Evolutionary conservation across 495 filamentous ascomycete genomes (phyloP).

Genomic region (Chaetomidium leptoderma): DNA sequence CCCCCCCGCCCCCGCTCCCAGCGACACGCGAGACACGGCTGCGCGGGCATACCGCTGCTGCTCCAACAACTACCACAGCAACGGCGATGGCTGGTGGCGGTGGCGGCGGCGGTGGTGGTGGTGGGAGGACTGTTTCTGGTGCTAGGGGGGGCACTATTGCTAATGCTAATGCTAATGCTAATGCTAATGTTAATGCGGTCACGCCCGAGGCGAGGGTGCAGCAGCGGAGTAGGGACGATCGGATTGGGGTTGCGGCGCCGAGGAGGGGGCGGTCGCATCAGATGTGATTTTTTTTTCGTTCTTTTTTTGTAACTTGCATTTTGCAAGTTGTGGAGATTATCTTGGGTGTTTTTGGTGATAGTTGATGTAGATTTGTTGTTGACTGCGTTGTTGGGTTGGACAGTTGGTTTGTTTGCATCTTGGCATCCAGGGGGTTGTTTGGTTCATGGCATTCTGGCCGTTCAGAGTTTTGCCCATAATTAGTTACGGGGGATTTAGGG

Average conservation of each 20-base stretch:
- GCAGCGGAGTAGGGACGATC: constrained; percentile 36
- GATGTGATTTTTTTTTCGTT: not conserved
- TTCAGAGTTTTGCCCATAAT: too few relatives aligned
- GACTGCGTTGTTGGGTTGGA: too few relatives aligned
- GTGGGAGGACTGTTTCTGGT: not conserved
- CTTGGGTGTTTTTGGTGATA: too few relatives aligned
- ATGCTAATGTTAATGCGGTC: constrained; percentile 7
- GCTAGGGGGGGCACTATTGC: not conserved
- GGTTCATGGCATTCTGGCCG: too few relatives aligned
- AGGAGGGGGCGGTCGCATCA: constrained; percentile 17
- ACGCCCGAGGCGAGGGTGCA: constrained; percentile 30
- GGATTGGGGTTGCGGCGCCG: constrained; percentile 31
- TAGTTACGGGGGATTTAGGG: too few relatives aligned
- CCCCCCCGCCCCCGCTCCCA: too few relatives aligned
- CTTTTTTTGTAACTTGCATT: not conserved
- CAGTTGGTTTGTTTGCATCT: too few relatives aligned
- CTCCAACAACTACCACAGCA: not conserved
- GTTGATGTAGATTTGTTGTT: not conserved
- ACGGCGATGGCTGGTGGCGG: too few relatives aligned
- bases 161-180: not conserved
- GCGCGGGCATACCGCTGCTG: not conserved
- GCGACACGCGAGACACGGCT: constrained; percentile 1
- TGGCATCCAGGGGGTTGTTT: too few relatives aligned
- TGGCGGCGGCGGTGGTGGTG: not conserved
- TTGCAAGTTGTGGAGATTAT: too few relatives aligned